phyloP scores from a whole-genome alignment of 108 stramenopile genomes.

The Pseudonitzschia pungens region DNA sequence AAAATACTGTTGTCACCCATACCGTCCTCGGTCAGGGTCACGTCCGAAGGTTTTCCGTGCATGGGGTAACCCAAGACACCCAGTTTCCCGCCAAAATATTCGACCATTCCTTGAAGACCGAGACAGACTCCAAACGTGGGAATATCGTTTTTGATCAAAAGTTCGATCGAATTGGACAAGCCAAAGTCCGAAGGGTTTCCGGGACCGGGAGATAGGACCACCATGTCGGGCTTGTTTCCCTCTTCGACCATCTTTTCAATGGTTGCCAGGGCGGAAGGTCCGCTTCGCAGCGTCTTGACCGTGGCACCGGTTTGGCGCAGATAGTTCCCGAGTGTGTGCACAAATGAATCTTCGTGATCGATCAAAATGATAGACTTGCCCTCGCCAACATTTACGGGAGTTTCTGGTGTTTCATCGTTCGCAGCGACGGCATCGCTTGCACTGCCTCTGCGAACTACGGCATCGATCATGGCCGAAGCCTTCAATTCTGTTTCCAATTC shows the following conservation, averaged over 20 bases:
- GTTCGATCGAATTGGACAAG: conserved; percentile 78
- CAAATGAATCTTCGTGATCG: conserved; percentile 98
- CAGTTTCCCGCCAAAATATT: conserved; percentile 94
- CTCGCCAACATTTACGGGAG: conserved; percentile 53
- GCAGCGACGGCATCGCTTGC: conserved; percentile 32
- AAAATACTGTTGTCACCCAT: conserved; percentile 76
- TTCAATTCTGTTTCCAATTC: conserved; percentile 98
- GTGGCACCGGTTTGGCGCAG: conserved; percentile 95
- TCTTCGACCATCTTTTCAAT: conserved; percentile 71
- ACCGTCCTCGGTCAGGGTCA: conserved; percentile 70
- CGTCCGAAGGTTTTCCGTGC: conserved; percentile 93
- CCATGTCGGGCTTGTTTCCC: conserved; percentile 88
- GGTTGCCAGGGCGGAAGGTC: conserved; percentile 70
- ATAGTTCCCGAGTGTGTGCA: conserved; percentile 98
- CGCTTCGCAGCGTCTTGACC: conserved; percentile 90
- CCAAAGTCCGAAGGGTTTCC: conserved; percentile 95
- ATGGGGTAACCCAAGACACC: conserved; percentile 93
- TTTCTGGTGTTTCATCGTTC: background rate
- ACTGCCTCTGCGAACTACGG: conserved; percentile 54
- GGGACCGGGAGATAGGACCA: conserved; percentile 96
- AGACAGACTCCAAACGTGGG: conserved; percentile 98
- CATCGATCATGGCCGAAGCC: conserved; percentile 96
- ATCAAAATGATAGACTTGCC: conserved; percentile 90
- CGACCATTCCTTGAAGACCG: conserved; percentile 97
- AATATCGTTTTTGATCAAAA: conserved; percentile 76